A percentile compares a stretch with the other conserved stretches of the same genome.
These are phyloP conservation scores for Arthroderma uncinatum DNA, from an alignment of 2,329 filamentous ascomycete genomes.

Conservation along the genomic window DNA sequence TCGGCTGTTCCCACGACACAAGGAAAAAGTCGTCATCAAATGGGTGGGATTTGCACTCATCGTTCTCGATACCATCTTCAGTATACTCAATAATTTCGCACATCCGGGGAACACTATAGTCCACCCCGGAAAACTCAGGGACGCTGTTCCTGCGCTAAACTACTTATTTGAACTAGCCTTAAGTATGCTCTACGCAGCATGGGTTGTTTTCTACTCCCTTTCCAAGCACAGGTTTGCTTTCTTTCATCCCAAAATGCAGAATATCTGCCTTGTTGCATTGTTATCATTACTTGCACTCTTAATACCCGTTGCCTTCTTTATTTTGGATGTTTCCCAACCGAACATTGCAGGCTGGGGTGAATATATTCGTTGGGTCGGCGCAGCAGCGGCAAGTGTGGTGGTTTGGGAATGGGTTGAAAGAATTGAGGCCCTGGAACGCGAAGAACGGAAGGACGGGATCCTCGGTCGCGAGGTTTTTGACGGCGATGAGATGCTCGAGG, in stretches of 20 bases:
- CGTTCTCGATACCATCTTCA: slow-evolving; percentile 79
- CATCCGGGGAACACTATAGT: slow-evolving; percentile 34
- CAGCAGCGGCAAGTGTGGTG: slow-evolving; percentile 85
- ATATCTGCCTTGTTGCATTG: slow-evolving; percentile 68
- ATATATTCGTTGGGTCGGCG: slow-evolving; percentile 93
- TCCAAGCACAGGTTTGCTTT: slow-evolving; percentile 86
- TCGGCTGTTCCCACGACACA: slow-evolving; percentile 85
- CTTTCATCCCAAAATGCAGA: slow-evolving; percentile 82
- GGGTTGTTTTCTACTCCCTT: slow-evolving; percentile 88
- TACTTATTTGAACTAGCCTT: slow-evolving; percentile 84
- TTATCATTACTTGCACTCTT: slow-evolving; percentile 72
- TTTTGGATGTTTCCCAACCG: slow-evolving; percentile 76
- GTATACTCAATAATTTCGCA: slow-evolving; percentile 77
- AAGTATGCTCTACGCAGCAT: slow-evolving; percentile 78
- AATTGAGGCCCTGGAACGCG: slow-evolving; percentile 81
- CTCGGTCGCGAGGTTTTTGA: slow-evolving; percentile 85
- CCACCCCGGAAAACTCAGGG: slow-evolving; percentile 65
- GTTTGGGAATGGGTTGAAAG: slow-evolving; percentile 98
- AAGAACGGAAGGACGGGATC: slow-evolving; percentile 89
- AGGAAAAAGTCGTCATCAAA: slow-evolving; percentile 97
- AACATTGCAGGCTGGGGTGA: slow-evolving; percentile 87
- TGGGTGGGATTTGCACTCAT: slow-evolving; percentile 96
- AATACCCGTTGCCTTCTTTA: slow-evolving; percentile 85
- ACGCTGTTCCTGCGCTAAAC: slow-evolving; percentile 80
- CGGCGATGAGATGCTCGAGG: slow-evolving; percentile 81